These are phyloP conservation scores for Suillus sp. DNA, from an alignment of 768 basidiomycete genomes.

Conservation along the genomic window DNA sequence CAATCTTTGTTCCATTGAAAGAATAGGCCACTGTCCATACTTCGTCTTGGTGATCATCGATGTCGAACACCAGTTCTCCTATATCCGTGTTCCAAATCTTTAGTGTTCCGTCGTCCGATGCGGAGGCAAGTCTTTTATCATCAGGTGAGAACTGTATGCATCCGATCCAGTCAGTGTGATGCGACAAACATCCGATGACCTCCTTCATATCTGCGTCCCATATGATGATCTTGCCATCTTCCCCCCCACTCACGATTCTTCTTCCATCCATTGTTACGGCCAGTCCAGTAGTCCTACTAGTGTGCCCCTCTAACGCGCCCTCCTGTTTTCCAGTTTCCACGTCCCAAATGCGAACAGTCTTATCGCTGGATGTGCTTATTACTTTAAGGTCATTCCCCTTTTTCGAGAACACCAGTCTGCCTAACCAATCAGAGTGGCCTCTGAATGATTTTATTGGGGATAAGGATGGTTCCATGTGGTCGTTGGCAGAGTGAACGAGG, in stretches of 20 bases:
- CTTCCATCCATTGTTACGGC: not conserved
- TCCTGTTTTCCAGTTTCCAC: not conserved
- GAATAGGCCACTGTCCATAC: too few species aligned
- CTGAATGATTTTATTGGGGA: not conserved
- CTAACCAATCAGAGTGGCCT: not conserved
- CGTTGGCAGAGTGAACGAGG: not conserved
- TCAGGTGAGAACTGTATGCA: too few species aligned
- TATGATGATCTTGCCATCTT: too few species aligned
- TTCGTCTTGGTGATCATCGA: too few species aligned
- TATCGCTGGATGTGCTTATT: not conserved
- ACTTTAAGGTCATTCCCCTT: not conserved
- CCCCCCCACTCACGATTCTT: not conserved
- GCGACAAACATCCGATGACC: too few species aligned
- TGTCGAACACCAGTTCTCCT: too few species aligned
- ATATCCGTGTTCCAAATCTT: too few species aligned
- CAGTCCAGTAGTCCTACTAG: not conserved
- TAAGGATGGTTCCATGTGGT: not conserved
- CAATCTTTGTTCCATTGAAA: too few species aligned
- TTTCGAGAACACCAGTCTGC: not conserved
- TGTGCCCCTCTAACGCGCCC: not conserved
- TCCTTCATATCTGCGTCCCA: too few species aligned
- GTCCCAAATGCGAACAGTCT: not conserved
- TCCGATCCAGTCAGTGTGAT: too few species aligned
- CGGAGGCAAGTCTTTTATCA: too few species aligned
- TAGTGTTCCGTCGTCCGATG: too few species aligned